phyloP scores from a whole-genome alignment of 2,329 filamentous ascomycete genomes.

The Pestalotiopsis sp. region DNA sequence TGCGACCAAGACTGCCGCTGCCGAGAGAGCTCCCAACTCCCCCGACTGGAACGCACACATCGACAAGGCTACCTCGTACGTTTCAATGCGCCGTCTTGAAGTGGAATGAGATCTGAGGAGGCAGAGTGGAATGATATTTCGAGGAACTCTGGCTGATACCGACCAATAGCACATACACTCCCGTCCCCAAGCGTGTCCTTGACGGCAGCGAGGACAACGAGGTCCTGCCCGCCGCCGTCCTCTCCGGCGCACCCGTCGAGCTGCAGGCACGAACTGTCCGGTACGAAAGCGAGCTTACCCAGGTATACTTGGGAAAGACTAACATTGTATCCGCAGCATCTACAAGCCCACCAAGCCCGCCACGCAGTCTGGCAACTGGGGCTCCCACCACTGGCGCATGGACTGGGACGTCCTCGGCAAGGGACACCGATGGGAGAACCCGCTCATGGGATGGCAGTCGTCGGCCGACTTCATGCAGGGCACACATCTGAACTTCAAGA shows the following conservation, averaged over 20 bases:
- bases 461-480: slow-evolving; percentile 95
- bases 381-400: slow-evolving; percentile 88
- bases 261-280: slow-evolving; percentile 92
- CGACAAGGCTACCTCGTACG: slow-evolving; percentile 92
- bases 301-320: slow-evolving; percentile 11
- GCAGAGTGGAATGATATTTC: too few relatives aligned
- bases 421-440: slow-evolving; percentile 98
- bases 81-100: slow-evolving; percentile 7
- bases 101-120: slow-evolving; percentile 7
- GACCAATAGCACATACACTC: slow-evolving; percentile 76
- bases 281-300: slow-evolving; percentile 51
- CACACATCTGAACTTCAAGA: slow-evolving; percentile 86
- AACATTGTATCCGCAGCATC: slow-evolving; percentile 63
- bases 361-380: slow-evolving; percentile 91
- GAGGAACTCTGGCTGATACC: neutral
- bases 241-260: slow-evolving; percentile 92
- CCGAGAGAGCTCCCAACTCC: slow-evolving; percentile 58
- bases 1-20: slow-evolving; percentile 25
- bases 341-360: slow-evolving; percentile 92
- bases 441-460: slow-evolving; percentile 97
- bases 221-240: slow-evolving; percentile 76
- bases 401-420: slow-evolving; percentile 95
- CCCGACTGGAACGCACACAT: slow-evolving; percentile 81
- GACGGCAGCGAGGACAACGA: slow-evolving; percentile 84
- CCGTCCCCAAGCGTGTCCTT: slow-evolving; percentile 86